Conservation (phyloP, 2,329 filamentous ascomycete genomes). For the Harringtonia lauricola region DNA sequence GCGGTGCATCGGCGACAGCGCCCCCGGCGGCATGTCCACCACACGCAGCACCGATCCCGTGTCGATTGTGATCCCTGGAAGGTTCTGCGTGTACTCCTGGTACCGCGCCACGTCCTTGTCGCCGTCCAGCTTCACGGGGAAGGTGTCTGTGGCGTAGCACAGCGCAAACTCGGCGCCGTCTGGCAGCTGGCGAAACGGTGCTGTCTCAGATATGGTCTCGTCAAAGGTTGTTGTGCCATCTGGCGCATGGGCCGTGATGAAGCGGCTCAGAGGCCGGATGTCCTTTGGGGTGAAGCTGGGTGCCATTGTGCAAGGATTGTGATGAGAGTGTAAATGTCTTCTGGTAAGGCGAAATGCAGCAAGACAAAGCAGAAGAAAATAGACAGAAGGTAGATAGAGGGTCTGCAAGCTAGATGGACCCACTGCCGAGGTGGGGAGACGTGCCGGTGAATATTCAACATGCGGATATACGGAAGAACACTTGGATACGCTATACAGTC, state of each 20-base stretch:
- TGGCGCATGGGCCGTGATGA: slow-evolving; percentile 12
- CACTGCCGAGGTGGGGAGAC: no score
- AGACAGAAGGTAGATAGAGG: no score
- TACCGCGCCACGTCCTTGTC: slow-evolving; percentile 9
- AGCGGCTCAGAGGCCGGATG: slow-evolving; percentile 11
- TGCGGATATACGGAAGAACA: no score
- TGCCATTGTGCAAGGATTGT: neutral
- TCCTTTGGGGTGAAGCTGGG: neutral
- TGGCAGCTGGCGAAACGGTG: slow-evolving; percentile 5
- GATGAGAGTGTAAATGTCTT: no score
- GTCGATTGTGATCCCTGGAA: slow-evolving; percentile 9
- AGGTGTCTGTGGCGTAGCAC: slow-evolving; percentile 7
- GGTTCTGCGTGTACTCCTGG: neutral
- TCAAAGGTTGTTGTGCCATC: slow-evolving; percentile 9
- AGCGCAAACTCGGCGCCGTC: slow-evolving; percentile 8
- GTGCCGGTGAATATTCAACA: no score
- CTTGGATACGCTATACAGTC: no score
- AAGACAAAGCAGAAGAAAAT: no score
- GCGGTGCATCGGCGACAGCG: slow-evolving; percentile 10
- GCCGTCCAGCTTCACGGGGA: slow-evolving; percentile 5
- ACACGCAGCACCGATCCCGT: slow-evolving; percentile 11
- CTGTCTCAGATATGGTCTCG: slow-evolving; percentile 4
- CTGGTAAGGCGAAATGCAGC: no score
- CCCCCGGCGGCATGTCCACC: slow-evolving; percentile 11
- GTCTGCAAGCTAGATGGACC: no score